These are phyloP conservation scores for Xerocomellus dryophilus DNA, from an alignment of 768 basidiomycete genomes.

Conservation along the genomic window DNA sequence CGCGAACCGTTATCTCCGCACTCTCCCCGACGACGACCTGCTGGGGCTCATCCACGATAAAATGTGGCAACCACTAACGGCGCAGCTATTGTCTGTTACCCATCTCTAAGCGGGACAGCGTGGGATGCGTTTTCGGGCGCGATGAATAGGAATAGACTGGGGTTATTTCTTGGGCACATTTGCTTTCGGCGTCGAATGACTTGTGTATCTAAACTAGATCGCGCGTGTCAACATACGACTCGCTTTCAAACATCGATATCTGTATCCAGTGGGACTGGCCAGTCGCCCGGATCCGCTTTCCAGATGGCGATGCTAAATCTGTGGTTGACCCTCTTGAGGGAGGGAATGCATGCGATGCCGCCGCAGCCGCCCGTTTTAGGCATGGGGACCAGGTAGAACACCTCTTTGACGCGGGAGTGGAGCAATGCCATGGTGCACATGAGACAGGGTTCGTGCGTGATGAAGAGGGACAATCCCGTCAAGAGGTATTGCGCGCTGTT, in stretches of 20 bases:
- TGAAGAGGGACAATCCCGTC: slow-evolving; percentile 79
- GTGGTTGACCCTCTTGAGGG: slow-evolving; percentile 86
- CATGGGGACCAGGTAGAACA: slow-evolving; percentile 75
- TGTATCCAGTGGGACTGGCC: slow-evolving; percentile 18
- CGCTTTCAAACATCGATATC: slow-evolving; percentile 29
- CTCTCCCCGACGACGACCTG: slow-evolving; percentile 46
- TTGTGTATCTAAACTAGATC: neutral
- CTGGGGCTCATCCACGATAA: slow-evolving; percentile 49
- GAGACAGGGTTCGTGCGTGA: slow-evolving; percentile 94
- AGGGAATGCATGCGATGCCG: slow-evolving; percentile 68
- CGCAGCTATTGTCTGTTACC: too few species aligned
- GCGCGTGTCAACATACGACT: neutral
- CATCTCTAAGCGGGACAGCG: too few species aligned
- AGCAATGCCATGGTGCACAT: slow-evolving; percentile 97
- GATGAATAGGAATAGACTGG: neutral
- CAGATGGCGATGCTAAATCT: slow-evolving; percentile 73
- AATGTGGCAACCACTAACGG: slow-evolving; percentile 35
- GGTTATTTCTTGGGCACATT: neutral
- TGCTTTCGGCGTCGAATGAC: neutral
- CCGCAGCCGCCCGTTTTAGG: slow-evolving; percentile 84
- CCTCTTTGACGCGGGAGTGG: slow-evolving; percentile 89
- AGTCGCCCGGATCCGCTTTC: slow-evolving; percentile 34
- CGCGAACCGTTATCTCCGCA: slow-evolving; percentile 45
- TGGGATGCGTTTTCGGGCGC: slow-evolving; percentile 2
- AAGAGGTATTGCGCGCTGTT: slow-evolving; percentile 87